Evolutionary conservation across 345 rosid genomes (phyloP), one percentile per base, ranked within the genome.

Genomic region (Salix arbutifolia): DNA sequence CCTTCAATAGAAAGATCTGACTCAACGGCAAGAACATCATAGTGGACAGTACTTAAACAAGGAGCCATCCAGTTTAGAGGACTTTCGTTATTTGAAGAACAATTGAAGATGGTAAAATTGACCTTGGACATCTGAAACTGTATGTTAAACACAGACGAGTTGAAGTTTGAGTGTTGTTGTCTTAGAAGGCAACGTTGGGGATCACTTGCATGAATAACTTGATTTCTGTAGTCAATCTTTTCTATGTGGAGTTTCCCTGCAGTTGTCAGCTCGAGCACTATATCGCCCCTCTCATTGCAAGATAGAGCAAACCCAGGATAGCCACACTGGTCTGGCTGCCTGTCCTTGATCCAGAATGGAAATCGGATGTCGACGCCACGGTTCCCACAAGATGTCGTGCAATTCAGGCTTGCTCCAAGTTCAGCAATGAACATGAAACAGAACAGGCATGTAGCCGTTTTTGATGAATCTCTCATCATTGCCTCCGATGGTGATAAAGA

Each of bases 301-400:
- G 78, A 67, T 16, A 75, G 65, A 50, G 23, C 78, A 23, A 75
- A 75, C 35, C 78, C 78, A 53, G 66, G 56, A 67, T 31, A 67
- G 65, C 78, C 78, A 67, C 78, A 52, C 37, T 33, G 42, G 0
- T 66, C 66, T 23, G 78, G 78, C 2, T 75, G 78, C 35, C 42
- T 44, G 25, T 67, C 56, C 30, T 67, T 75, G 67, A 75, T 28
- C 37, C 72, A 9, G 72, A 75, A 75, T n/a, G 78, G 78, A 37
- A 75, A 75, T 50, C 78, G 71, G 26, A 75, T 52, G 4, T 21
- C 8, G 0, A 65, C 44, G 18, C 76, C 76, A 6, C 5, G 21
- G 25, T 52, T 50, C n/a, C 72, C 33, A 40, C 78, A 75, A 10
- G 72, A 67, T 75, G 25, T 52, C 23, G 35, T 44, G 50, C 67